Evolutionary conservation across 768 basidiomycete species (phyloP).

Genomic region (Lentinula raphanica): DNA sequence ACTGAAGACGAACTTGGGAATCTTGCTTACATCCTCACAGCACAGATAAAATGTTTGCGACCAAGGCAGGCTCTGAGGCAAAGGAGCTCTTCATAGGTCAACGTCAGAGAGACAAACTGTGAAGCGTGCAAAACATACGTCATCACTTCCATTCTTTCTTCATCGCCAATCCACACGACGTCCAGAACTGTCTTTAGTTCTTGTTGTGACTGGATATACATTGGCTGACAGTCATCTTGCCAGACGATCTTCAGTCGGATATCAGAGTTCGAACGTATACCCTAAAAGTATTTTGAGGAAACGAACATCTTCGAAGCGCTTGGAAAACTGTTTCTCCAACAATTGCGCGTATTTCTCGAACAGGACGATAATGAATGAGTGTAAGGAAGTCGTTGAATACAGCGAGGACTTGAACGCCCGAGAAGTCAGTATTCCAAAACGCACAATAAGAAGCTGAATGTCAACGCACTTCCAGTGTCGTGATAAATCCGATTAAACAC

Average conservation of each 20-base stretch:
- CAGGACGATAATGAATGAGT: conserved; percentile 77
- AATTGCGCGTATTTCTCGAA: conserved; percentile 88
- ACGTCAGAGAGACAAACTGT: not conserved
- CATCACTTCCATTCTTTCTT: conserved; percentile 55
- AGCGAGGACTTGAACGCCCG: conserved; percentile 61
- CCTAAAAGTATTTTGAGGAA: not conserved
- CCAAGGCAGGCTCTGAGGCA: conserved; percentile 83
- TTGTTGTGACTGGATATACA: conserved; percentile 57
- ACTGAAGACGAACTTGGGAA: too few species aligned
- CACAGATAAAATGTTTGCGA: conserved; percentile 94
- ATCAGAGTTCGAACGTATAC: not conserved
- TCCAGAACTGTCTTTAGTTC: conserved; percentile 75
- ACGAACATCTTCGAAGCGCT: conserved; percentile 74
- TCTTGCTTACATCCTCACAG: conserved; percentile 68
- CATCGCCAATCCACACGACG: conserved; percentile 75
- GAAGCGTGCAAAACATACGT: conserved; percentile 33
- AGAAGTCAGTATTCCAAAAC: not conserved
- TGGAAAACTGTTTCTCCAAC: conserved; percentile 75
- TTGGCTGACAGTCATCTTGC: conserved; percentile 85
- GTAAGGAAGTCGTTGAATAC: conserved; percentile 79
- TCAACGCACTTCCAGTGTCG: conserved; percentile 76
- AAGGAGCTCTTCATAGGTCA: conserved; percentile 38
- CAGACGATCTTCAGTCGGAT: conserved; percentile 63
- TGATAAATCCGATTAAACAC: conserved; percentile 76
- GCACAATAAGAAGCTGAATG: not conserved